Evolutionary conservation across 2,329 filamentous ascomycete genomes (phyloP).

Genomic region (Fusarium nodosum): DNA sequence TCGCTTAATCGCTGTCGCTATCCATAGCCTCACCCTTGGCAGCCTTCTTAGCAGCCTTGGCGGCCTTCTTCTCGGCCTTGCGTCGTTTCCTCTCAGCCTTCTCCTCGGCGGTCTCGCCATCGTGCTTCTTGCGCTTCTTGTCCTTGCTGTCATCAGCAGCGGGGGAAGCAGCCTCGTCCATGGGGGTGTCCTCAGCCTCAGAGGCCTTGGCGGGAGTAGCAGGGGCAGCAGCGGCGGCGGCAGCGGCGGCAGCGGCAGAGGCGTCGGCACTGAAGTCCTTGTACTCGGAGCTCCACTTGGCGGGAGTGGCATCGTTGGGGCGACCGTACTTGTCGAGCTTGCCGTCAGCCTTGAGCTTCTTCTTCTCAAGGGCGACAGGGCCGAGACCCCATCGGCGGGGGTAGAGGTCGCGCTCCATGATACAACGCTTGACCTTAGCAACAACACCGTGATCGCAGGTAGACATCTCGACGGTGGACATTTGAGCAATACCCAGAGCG

Average conservation of each 20-base stretch:
- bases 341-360: constrained; percentile 98
- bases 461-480: constrained; percentile 97
- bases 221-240: constrained; percentile 60
- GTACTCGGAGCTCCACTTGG: constrained; percentile 93
- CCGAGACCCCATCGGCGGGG: constrained; percentile 96
- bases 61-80: constrained; percentile 72
- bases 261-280: constrained; percentile 82
- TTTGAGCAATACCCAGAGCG: constrained; percentile 94
- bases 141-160: constrained; percentile 68
- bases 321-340: constrained; percentile 98
- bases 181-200: constrained; percentile 56
- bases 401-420: constrained; percentile 99
- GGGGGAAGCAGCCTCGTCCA: constrained; percentile 54
- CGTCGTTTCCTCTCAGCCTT: constrained; percentile 72
- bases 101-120: constrained; percentile 79
- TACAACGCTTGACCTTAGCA: constrained; percentile 98
- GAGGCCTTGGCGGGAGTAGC: constrained; percentile 55
- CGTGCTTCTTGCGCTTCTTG: constrained; percentile 85
- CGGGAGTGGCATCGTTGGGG: constrained; percentile 90
- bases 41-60: constrained; percentile 69
- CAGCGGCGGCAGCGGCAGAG: constrained; percentile 60
- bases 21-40: constrained; percentile 65
- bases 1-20: constrained; percentile 65
- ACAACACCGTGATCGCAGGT: constrained; percentile 98
- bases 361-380: constrained; percentile 94